phyloP scores from a whole-genome alignment of 441 rosid species.

The Isatis lusitanica region DNA sequence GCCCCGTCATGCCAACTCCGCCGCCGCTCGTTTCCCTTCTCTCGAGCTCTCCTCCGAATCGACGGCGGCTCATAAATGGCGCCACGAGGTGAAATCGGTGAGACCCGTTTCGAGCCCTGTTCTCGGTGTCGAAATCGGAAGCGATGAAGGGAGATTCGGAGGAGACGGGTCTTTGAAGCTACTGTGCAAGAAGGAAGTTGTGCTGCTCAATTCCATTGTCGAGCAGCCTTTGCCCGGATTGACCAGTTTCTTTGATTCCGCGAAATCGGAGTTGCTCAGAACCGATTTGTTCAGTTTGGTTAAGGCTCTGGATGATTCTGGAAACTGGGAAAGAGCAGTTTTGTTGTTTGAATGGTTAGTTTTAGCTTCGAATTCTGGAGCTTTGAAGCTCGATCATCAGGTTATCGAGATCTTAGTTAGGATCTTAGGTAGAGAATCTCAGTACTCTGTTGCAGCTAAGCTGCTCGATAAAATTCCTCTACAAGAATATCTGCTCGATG shows the following conservation, averaged over 20 bases:
- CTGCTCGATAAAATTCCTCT: constrained; percentile 69
- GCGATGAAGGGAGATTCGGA: constrained; percentile 30
- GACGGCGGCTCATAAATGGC: constrained; percentile 32
- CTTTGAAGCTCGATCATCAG: constrained; percentile 53
- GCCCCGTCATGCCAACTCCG: constrained; percentile 22
- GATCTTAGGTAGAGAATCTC: constrained; percentile 82
- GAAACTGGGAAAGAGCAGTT: constrained; percentile 69
- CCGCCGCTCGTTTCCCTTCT: constrained; percentile 43
- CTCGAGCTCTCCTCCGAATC: constrained; percentile 38
- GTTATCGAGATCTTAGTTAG: constrained; percentile 60
- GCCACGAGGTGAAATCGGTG: constrained; percentile 18
- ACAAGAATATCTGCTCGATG: constrained; percentile 57
- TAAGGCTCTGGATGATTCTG: constrained; percentile 60
- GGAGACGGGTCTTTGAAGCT: constrained; percentile 39
- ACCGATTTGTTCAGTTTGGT: constrained; percentile 63
- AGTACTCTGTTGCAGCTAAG: constrained; percentile 63
- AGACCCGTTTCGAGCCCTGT: constrained; percentile 39
- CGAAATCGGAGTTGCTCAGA: constrained; percentile 49
- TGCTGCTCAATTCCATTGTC: constrained; percentile 48
- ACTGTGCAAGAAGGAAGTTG: constrained; percentile 54
- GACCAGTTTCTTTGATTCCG: constrained; percentile 52
- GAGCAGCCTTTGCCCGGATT: constrained; percentile 52
- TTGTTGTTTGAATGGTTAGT: constrained; percentile 71
- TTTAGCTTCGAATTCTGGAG: constrained; percentile 30
- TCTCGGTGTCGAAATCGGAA: constrained; percentile 28